Evolutionary conservation across 1,284 basidiomycete species (phyloP), one percentile per base, ranked within the genome.

Genomic region (Ustilago xerochloae): DNA sequence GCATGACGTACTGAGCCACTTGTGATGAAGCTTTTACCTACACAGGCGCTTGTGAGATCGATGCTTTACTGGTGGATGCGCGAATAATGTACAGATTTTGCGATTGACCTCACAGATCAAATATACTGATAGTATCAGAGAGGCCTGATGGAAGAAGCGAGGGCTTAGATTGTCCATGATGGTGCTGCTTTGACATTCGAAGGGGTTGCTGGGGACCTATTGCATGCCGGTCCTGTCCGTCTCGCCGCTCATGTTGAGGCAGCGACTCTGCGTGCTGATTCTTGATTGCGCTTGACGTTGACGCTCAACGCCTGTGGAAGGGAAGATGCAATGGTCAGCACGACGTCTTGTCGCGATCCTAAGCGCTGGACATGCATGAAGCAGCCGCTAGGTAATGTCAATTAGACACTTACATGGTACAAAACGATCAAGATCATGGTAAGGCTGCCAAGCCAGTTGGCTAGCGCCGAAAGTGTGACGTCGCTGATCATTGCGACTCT

Each of bases 401-500:
- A n/a, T n/a, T n/a, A 18, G 1, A 6, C 13, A 81, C 80, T 63
- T 68, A 81, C 80, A 48, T 81, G 80, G 52, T 80, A 81, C 24
- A 81, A 18, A 39, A 81, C 77, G 49, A 81, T 81, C 48, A 81
- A 54, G 48, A 81, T 64, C 78, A 81, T 81, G 13, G 78, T 71
- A 22, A 80, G 60, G 55, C 78, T 77, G 45, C 80, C 80, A 29
- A 80, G 71, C 78, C 78, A 81, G 63, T 81, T 81, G 64, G 78
- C 78, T 45, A 81, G 65, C 36, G 78, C 73, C n/a, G 77, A 70
- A 24, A 81, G 47, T n/a, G 74, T 73, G 35, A 80, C 77, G 68
- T 81, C 80, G 63, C 69, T 76, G 63, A 81, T 81, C 80, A 81
- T 81, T 3, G 8, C 49, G 26, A 33, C 38, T 3, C 10, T 16